Evolutionary conservation across 208 protist species (phyloP).

Genomic region (Trypanosoma boissoni): DNA sequence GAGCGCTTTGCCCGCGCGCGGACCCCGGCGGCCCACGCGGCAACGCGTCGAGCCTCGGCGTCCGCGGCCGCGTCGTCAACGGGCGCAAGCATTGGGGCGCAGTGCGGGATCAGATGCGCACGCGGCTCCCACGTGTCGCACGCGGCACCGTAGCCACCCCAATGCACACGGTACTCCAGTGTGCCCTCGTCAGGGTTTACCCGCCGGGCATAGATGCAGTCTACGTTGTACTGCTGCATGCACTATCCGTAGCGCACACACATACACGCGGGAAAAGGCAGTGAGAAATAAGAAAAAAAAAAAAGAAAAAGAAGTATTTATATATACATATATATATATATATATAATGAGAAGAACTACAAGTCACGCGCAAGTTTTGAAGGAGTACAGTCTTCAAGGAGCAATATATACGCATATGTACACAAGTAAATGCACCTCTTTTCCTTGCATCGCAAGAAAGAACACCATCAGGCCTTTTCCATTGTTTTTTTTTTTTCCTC

Average conservation of each 20-base stretch:
- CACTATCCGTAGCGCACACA: no score
- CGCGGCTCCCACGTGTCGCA: slow-evolving; percentile 63
- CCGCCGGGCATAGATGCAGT: slow-evolving; percentile 36
- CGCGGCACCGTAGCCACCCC: slow-evolving; percentile 27
- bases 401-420: no score
- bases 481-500: slow-evolving; percentile 19
- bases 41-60: slow-evolving; percentile 24
- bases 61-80: slow-evolving; percentile 42
- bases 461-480: no score
- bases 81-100: slow-evolving; percentile 31
- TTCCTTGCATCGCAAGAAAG: no score
- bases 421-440: no score
- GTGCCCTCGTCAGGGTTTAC: slow-evolving; percentile 42
- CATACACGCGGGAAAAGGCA: not conserved
- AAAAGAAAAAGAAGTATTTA: not conserved
- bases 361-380: not conserved
- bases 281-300: not conserved
- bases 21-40: slow-evolving; percentile 24
- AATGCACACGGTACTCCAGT: slow-evolving; percentile 64
- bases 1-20: not conserved
- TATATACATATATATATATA: no score
- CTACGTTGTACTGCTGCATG: slow-evolving; percentile 38
- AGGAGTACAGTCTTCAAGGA: no score
- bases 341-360: not conserved
- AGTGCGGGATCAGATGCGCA: slow-evolving; percentile 31